Evolutionary conservation across 129 eudicot species (phyloP).

Genomic region (Apium graveolens): DNA sequence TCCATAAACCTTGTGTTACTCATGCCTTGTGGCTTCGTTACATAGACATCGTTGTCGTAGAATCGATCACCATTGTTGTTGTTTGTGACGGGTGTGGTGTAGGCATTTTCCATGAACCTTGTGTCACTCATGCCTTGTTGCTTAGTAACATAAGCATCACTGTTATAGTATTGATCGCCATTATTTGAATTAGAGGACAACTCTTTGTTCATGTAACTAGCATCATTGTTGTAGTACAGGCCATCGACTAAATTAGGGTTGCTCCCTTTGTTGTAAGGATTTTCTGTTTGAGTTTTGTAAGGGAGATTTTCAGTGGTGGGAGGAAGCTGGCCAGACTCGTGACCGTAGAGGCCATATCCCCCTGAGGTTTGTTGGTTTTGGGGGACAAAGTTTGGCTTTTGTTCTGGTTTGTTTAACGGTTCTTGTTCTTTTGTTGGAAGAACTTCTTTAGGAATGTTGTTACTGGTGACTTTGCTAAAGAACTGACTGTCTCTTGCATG

Average conservation of each 20-base stretch:
- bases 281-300: neutral
- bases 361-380: constrained; percentile 27
- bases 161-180: neutral
- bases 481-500: constrained; percentile 76
- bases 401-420: constrained; percentile 27
- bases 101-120: neutral
- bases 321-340: constrained; percentile 57
- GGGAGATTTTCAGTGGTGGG: constrained; percentile 38
- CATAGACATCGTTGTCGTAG: neutral
- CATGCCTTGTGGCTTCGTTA: constrained; percentile 11
- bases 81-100: neutral
- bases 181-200: neutral
- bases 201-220: neutral
- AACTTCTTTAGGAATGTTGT: constrained; percentile 13
- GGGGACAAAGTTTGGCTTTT: constrained; percentile 55
- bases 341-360: constrained; percentile 73
- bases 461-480: constrained; percentile 47
- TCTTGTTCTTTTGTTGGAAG: constrained; percentile 19
- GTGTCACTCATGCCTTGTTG: constrained; percentile 12
- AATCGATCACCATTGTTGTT: neutral
- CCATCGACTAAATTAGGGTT: constrained; percentile 31
- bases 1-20: neutral
- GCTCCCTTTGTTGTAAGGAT: constrained; percentile 8
- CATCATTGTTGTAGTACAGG: constrained; percentile 9
- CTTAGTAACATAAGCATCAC: neutral